phyloP scores from a whole-genome alignment of 768 basidiomycete genomes.

The Suillus alpinus region DNA sequence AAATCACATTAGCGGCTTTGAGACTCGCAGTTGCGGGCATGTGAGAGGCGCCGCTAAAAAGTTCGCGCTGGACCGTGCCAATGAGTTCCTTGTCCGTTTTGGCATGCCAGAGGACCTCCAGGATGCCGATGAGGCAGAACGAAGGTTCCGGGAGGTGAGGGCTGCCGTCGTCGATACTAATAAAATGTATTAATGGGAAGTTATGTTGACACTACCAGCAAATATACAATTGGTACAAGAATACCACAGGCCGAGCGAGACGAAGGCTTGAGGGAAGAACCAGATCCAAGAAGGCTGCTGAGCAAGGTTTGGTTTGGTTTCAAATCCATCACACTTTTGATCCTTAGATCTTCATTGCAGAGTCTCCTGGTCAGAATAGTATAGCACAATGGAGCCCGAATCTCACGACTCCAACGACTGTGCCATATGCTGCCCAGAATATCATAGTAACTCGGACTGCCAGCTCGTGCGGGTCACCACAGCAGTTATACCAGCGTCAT shows the following conservation, averaged over 20 bases:
- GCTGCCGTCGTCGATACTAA: not conserved
- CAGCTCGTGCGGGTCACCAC: constrained; percentile 29
- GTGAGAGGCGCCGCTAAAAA: constrained; percentile 67
- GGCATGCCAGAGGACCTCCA: constrained; percentile 55
- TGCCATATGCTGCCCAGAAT: constrained; percentile 32
- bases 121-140: constrained; percentile 53
- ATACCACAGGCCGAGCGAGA: constrained; percentile 58
- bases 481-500: constrained; percentile 35
- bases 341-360: constrained; percentile 7
- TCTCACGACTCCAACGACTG: constrained; percentile 32
- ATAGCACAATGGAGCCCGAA: constrained; percentile 36
- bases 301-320: constrained; percentile 39
- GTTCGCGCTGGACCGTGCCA: constrained; percentile 58
- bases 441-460: constrained; percentile 10
- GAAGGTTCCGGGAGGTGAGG: constrained; percentile 57
- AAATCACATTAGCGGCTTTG: constrained; percentile 50
- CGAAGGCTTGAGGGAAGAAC: constrained; percentile 55
- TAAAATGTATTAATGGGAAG: constrained; percentile 59
- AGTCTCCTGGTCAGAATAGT: constrained; percentile 18
- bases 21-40: constrained; percentile 51
- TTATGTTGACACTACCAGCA: constrained; percentile 25
- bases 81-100: constrained; percentile 56
- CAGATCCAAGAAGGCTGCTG: constrained; percentile 44
- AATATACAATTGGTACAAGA: constrained; percentile 54
- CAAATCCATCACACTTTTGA: not conserved